Evolutionary conservation across 129 eudicot genomes (phyloP), one percentile per base, ranked within the genome.

Genomic region (Centrapalus pauciflorus): DNA sequence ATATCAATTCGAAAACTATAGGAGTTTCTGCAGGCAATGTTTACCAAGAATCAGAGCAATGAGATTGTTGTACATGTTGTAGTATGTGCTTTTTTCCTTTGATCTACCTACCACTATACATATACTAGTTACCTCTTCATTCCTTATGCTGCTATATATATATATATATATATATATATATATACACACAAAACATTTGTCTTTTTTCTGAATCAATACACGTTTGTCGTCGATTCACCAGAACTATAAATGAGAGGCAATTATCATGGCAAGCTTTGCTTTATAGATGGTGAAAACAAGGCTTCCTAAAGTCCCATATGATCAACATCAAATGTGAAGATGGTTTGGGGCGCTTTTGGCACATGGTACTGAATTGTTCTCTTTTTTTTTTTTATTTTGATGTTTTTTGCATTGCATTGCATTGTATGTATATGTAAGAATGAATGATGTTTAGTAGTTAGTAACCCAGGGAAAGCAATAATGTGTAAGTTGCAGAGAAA

Each of bases 21-120:
- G 87, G 79, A 30, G 81, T 76, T 64, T 73, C 83, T 52, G 84
- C 86, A 43, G 77, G 79, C 72, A 80, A 70, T 64, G 81, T 82
- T 65, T 61, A 61, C 70, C 80, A 76, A 83, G 77, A 55, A 67
- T 63, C 82, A 56, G 85, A 87, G 72, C 80, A 73, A 67, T 75
- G 84, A 83, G 59, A 69, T 51, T 76, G 5, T 76, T 70, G 61
- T 76, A n/a, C n/a, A n/a, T n/a, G 76, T 77, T 75, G 72, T 75
- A 71, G 77, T 84, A 79, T 70, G 87, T 75, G n/a, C n/a, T n/a
- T 55, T 17, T 59, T 67, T 29, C 61, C 73, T 67, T 75, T 50
- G 35, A 70, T 61, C 76, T 55, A 49, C 56, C 30, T 9, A 40
- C 30, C 32, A 24, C 28, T 50, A 50, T 25, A 7, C 68, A 60